phyloP scores from a whole-genome alignment of 352 stramenopile species.

The Pythium sukuiense region DNA sequence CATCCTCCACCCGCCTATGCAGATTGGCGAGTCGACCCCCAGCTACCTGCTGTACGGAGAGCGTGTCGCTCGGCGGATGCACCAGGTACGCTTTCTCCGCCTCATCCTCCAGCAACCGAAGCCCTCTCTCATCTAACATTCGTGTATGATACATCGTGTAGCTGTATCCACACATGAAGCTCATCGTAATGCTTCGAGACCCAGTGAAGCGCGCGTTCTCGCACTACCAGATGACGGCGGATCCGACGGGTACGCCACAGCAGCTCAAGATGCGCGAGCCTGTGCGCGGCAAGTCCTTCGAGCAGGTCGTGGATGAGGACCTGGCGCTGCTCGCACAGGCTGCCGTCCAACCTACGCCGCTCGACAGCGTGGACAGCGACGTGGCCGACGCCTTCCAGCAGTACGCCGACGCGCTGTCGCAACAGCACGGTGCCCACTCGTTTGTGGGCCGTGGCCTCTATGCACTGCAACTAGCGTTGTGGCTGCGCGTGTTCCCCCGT shows the following conservation, averaged over 20 bases:
- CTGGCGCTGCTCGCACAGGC: slow-evolving; percentile 61
- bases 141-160: not conserved
- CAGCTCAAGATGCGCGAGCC: slow-evolving; percentile 81
- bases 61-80: slow-evolving; percentile 42
- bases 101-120: not conserved
- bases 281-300: slow-evolving; percentile 81
- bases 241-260: slow-evolving; percentile 63
- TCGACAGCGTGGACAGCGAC: slow-evolving; percentile 23
- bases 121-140: not conserved
- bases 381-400: slow-evolving; percentile 38
- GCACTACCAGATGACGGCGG: slow-evolving; percentile 94
- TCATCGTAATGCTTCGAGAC: slow-evolving; percentile 94
- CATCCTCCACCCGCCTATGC: slow-evolving; percentile 53
- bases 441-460: slow-evolving; percentile 91
- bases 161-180: slow-evolving; percentile 54
- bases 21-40: slow-evolving; percentile 87
- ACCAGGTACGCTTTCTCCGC: slow-evolving; percentile 22
- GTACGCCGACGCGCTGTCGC: slow-evolving; percentile 45
- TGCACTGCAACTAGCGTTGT: slow-evolving; percentile 89
- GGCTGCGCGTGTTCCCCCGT: slow-evolving; percentile 85
- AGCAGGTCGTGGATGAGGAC: slow-evolving; percentile 87
- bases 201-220: slow-evolving; percentile 90
- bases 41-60: slow-evolving; percentile 79
- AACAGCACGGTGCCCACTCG: slow-evolving; percentile 72
- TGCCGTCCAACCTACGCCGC: slow-evolving; percentile 15